Base-by-base conservation (phyloP, 768 basidiomycete species). In the Boletus rubescentipes region DNA sequence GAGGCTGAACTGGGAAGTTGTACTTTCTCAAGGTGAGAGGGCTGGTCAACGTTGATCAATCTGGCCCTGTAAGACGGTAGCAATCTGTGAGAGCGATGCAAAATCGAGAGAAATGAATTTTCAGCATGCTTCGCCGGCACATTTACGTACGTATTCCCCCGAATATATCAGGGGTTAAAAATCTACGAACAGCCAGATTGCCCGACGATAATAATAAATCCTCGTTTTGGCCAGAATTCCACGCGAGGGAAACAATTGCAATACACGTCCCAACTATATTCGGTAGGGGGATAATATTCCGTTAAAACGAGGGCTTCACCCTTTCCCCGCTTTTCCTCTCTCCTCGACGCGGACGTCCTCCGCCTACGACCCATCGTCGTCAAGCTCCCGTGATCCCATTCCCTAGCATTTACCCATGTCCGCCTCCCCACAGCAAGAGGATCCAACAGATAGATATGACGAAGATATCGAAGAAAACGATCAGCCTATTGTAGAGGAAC, bases 231-330 rank as follows among this genome's bases (percentile, higher is more conserved):
- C 63, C 66, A 65, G 68, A 77, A 79, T 76, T 80, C 76, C 81
- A 83, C 80, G 81, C 83, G 80, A 82, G 78, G 71, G 76, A 79
- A 84, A 85, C 78, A 84, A 83, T 69, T 71, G 65, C 64, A 68
- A 67, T 83, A 83, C 78, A 79, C 73, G 76, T 76, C 73, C 73
- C 77, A 79, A 79, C 84, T 84, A 84, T 75, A 84, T 84, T 79
- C 82, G 84, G 84, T 76, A 81, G 79, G 77, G 75, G 77, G 75
- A 77, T 81, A 79, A 67, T 75, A 79, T 81, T 83, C 63, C 80
- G 82, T 83, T 87, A 89, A 89, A 88, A 84, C 83, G 81, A 81
- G 80, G 72, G 74, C 75, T 73, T 73, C 73, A 78, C 75, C 76
- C 77, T 84, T 80, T 79, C 77, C 79, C 83, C 83, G 81, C 77